A percentile compares a stretch with the other conserved stretches of the same genome.
These are phyloP conservation scores for Xylaria telfairii DNA, from an alignment of 495 filamentous ascomycete genomes.

Conservation along the genomic window DNA sequence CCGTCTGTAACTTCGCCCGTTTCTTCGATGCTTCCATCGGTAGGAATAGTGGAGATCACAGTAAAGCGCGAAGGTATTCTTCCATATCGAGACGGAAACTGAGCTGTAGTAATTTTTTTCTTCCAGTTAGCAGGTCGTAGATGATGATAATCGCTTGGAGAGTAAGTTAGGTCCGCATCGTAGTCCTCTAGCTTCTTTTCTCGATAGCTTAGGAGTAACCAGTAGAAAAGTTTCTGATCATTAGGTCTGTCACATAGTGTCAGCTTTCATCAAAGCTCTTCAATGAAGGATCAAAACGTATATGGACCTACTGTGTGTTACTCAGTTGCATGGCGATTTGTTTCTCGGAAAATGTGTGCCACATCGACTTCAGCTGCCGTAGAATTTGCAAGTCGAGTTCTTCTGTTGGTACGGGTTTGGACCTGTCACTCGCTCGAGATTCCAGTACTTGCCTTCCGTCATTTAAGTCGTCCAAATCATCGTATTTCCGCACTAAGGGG, in stretches of 20 bases:
- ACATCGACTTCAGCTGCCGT: slow-evolving; percentile 82
- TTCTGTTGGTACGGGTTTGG: slow-evolving; percentile 43
- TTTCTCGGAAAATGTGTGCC: slow-evolving; percentile 81
- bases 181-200: slow-evolving; percentile 87
- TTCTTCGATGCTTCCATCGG: slow-evolving; percentile 33
- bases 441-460: slow-evolving; percentile 34
- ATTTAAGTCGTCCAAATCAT: slow-evolving; percentile 64
- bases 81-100: slow-evolving; percentile 55
- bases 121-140: slow-evolving; percentile 60
- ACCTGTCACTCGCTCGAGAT: slow-evolving; percentile 35
- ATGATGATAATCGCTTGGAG: slow-evolving; percentile 87
- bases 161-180: slow-evolving; percentile 72
- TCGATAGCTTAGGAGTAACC: slow-evolving; percentile 76
- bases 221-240: slow-evolving; percentile 91
- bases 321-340: slow-evolving; percentile 69
- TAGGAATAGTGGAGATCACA: slow-evolving; percentile 65
- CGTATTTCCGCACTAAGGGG: slow-evolving; percentile 80
- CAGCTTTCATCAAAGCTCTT: slow-evolving; percentile 32
- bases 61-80: slow-evolving; percentile 73
- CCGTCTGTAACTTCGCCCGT: slow-evolving; percentile 34
- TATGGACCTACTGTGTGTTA: slow-evolving; percentile 65
- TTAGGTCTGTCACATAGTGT: slow-evolving; percentile 63
- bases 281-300: background rate
- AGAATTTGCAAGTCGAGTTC: slow-evolving; percentile 81
- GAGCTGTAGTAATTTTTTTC: slow-evolving; percentile 55